These are phyloP conservation scores for Boletus tomentosulus DNA, from an alignment of 768 basidiomycete species.

Conservation along the genomic window DNA sequence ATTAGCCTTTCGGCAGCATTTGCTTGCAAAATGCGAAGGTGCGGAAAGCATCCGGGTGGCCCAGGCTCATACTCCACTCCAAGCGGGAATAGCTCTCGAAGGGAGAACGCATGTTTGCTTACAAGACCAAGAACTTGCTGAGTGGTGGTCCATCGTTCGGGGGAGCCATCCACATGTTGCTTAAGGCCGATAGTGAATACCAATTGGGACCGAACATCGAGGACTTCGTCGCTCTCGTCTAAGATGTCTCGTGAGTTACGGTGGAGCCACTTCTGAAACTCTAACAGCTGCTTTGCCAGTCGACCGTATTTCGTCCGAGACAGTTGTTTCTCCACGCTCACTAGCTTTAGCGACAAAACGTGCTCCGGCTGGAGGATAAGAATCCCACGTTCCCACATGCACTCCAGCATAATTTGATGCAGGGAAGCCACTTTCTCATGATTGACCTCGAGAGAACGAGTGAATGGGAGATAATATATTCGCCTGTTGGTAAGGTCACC, in stretches of 20 bases:
- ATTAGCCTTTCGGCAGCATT: constrained; percentile 5
- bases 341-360: constrained; percentile 46
- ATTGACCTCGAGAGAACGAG: constrained; percentile 33
- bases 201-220: constrained; percentile 36
- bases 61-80: constrained; percentile 10
- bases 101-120: constrained; percentile 7
- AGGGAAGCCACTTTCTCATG: constrained; percentile 21
- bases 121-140: constrained; percentile 31
- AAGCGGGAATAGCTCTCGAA: constrained; percentile 3
- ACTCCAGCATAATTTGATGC: constrained; percentile 34
- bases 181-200: constrained; percentile 35
- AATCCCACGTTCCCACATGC: constrained; percentile 38
- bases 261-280: constrained; percentile 26
- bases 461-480: constrained; percentile 49
- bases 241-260: constrained; percentile 24
- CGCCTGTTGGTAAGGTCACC: constrained; percentile 43
- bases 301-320: neutral
- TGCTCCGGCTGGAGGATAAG: constrained; percentile 52
- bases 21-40: constrained; percentile 10
- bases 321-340: constrained; percentile 38
- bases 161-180: constrained; percentile 25
- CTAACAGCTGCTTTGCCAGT: constrained; percentile 20
- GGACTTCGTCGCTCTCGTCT: constrained; percentile 31
- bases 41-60: constrained; percentile 4
- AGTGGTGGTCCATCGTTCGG: constrained; percentile 33